Evolutionary conservation across 495 filamentous ascomycete genomes (phyloP), one percentile per base, ranked within the genome.

Genomic region (Tetracladium setigerum): DNA sequence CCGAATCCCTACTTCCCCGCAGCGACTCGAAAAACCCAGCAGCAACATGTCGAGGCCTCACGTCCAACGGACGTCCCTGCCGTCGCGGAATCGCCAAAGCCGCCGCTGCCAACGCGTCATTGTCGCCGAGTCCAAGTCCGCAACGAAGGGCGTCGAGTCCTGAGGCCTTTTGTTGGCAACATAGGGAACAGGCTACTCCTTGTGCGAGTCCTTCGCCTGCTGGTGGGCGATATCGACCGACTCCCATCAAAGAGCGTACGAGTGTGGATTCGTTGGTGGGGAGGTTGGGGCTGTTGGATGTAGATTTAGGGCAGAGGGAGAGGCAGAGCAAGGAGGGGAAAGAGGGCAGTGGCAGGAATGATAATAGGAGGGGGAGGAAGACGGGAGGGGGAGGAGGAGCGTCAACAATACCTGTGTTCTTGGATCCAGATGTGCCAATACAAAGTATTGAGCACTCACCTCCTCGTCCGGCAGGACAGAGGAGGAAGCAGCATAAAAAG

Each of bases 31-130:
- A 83, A 55, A 82, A 95, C 56, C 87, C 90, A 22, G 70, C 79
- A 1, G 82, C 81, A 42, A 95, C 92, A 64, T 98, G 94, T 69
- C 75, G 79, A 68, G 92, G 92, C 15, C 77, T 96, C 53, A 95
- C 88, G 7, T 62, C 72, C 7, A 76, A 70, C 51, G 92, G 92
- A 8, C 74, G 80, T 24, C 84, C 85, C 14, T 98, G 92, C 67
- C 77, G 89, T 55, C 79, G 88, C 30, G 61, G 73, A 15, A 62
- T 92, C 35, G 73, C 72, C 44, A 59, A 61, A 32, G 59, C 62
- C 57, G 39, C 69, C 52, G 60, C 45, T 19, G 52, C 66, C 8
- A 27, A 27, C 3, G 7, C 7, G 22, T n/a, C n/a, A n/a, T n/a
- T 7, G 22, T 71, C 73, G 11, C 53, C 50, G 16, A 47, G 41